Percentiles rank a stretch among this genome's conserved stretches.
phyloP scores from a whole-genome alignment of 108 stramenopile species.

The Bacterosira constricta region DNA sequence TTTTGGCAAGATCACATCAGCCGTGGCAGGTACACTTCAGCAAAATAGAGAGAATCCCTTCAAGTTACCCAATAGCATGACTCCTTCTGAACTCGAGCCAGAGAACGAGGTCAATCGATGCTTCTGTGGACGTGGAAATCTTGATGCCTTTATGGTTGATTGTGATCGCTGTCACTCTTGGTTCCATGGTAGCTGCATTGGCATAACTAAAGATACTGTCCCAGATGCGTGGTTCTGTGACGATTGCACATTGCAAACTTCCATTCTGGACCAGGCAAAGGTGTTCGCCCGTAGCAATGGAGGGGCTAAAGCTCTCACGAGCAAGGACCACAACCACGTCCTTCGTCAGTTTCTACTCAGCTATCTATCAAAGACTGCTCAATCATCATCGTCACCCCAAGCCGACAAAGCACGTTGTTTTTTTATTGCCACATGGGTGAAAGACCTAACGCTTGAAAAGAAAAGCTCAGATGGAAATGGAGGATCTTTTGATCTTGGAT shows the following conservation, averaged over 20 bases:
- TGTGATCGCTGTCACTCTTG: slow-evolving; percentile 87
- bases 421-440: slow-evolving; percentile 79
- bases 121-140: slow-evolving; percentile 63
- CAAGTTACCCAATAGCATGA: slow-evolving; percentile 30
- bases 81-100: slow-evolving; percentile 34
- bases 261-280: slow-evolving; percentile 54
- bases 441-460: slow-evolving; percentile 44
- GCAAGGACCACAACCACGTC: slow-evolving; percentile 49
- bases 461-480: slow-evolving; percentile 6
- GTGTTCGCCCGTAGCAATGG: slow-evolving; percentile 33
- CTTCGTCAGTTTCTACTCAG: slow-evolving; percentile 75
- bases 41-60: slow-evolving; percentile 63
- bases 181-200: slow-evolving; percentile 75
- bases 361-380: slow-evolving; percentile 44
- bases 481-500: slow-evolving; percentile 41
- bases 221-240: slow-evolving; percentile 84
- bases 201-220: slow-evolving; percentile 63
- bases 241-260: slow-evolving; percentile 69
- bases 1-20: slow-evolving; percentile 82
- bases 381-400: slow-evolving; percentile 46
- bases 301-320: slow-evolving; percentile 4
- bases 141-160: slow-evolving; percentile 80
- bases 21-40: slow-evolving; percentile 59
- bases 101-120: slow-evolving; percentile 61
- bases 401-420: slow-evolving; percentile 53